Evolutionary conservation across 805 yeast species (phyloP), one percentile per base, ranked within the genome.

Genomic region (Cyberlindnera americana): DNA sequence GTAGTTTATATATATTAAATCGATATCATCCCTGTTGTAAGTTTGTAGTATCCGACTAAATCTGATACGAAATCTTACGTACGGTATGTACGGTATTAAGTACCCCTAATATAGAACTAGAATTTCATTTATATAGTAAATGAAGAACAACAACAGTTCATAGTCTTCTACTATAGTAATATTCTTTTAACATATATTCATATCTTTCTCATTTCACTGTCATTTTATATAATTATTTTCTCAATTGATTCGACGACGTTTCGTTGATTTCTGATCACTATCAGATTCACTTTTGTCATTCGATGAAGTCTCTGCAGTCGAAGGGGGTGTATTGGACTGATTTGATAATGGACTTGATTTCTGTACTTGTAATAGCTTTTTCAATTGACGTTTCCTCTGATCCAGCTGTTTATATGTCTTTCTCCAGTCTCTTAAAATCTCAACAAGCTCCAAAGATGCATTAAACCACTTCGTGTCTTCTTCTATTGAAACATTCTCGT

Each of bases 321-420:
- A 33, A 14, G 43, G 31, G 17, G 40, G 25, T 10, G 30, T 28
- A n/a, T 31, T 24, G 7, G 4, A 10, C n/a, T n/a, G n/a, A n/a
- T n/a, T n/a, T n/a, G n/a, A n/a, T n/a, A n/a, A n/a, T n/a, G n/a
- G n/a, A n/a, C n/a, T n/a, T n/a, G n/a, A n/a, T n/a, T n/a, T n/a
- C n/a, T n/a, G n/a, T 27, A 18, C 6, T 9, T 27, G 30, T 15
- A 15, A 27, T n/a, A n/a, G n/a, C n/a, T 41, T 41, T 35, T 54
- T 51, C 23, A 56, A 30, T 38, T 41, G 47, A 37, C 56, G 50
- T 46, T 49, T 55, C 32, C 47, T 44, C 29, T 42, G 53, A 39
- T 54, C 64, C 27, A 57, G 39, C 15, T 49, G 50, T 29, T 56
- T 60, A 45, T 54, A 57, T 5, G 56, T 40, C 24, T 41, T 41